phyloP scores from a whole-genome alignment of 768 basidiomycete genomes.

The Amanita thiersii region DNA sequence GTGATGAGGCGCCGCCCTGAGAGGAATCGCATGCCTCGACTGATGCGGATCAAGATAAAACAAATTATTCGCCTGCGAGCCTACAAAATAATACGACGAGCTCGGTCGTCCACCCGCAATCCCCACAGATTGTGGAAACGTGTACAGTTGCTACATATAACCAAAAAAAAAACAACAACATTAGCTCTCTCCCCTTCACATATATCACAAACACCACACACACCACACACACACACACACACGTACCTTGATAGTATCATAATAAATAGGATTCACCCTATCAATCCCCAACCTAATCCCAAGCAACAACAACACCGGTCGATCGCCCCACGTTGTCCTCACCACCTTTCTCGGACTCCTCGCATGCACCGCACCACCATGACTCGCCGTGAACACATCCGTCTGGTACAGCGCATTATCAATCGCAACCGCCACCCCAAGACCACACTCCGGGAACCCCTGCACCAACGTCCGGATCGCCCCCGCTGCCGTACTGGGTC shows the following conservation, averaged over 20 bases:
- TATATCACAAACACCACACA: constrained; percentile 2
- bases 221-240: too few relatives aligned
- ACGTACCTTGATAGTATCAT: constrained; percentile 57
- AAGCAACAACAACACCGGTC: constrained; percentile 79
- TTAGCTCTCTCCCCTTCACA: neutral
- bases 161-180: neutral
- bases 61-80: constrained; percentile 80
- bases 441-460: constrained; percentile 69
- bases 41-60: constrained; percentile 82
- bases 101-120: constrained; percentile 95
- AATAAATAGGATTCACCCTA: constrained; percentile 92
- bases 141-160: constrained; percentile 64
- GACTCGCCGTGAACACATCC: constrained; percentile 79
- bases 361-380: constrained; percentile 20
- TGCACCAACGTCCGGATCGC: constrained; percentile 83
- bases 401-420: constrained; percentile 80
- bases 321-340: constrained; percentile 60
- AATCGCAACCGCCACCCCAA: constrained; percentile 76
- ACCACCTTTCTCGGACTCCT: constrained; percentile 21
- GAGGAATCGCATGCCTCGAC: constrained; percentile 66
- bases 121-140: constrained; percentile 91
- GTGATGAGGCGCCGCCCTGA: constrained; percentile 18
- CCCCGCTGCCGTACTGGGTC: constrained; percentile 94
- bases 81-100: constrained; percentile 98
- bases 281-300: constrained; percentile 86